phyloP scores from a whole-genome alignment of 805 yeast species.

The Saccharomycopsis sp. region DNA sequence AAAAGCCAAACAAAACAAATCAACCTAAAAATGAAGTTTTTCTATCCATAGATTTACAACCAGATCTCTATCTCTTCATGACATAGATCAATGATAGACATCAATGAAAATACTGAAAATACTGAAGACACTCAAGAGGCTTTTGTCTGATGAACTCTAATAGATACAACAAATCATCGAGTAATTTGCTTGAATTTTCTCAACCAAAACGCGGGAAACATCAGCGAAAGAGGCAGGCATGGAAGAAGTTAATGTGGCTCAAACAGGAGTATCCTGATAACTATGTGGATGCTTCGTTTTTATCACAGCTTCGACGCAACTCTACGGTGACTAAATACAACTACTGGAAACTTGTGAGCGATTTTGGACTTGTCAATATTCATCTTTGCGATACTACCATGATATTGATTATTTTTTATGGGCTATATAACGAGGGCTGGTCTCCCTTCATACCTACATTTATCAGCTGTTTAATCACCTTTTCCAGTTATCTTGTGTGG shows the following conservation, averaged over 20 bases:
- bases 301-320: slow-evolving; percentile 74
- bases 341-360: slow-evolving; percentile 57
- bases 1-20: too few relatives aligned
- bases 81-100: too few relatives aligned
- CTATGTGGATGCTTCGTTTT: slow-evolving; percentile 74
- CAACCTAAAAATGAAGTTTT: too few relatives aligned
- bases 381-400: slow-evolving; percentile 60
- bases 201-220: neutral
- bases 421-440: slow-evolving; percentile 46
- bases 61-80: neutral
- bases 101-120: too few relatives aligned
- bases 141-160: neutral
- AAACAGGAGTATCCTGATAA: slow-evolving; percentile 87
- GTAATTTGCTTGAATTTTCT: slow-evolving; percentile 7
- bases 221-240: slow-evolving; percentile 33
- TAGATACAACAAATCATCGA: slow-evolving; percentile 10
- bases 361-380: slow-evolving; percentile 58
- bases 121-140: neutral
- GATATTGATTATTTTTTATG: slow-evolving; percentile 63
- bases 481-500: slow-evolving; percentile 33
- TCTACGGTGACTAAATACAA: slow-evolving; percentile 66
- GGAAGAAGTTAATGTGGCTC: slow-evolving; percentile 84
- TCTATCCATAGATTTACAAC: too few relatives aligned
- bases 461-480: slow-evolving; percentile 30
- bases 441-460: slow-evolving; percentile 40